A percentile compares a stretch with the other conserved stretches of the same genome.
Conservation (phyloP, 202 grass and related monocot genomes). For the Saccharum hybrid region DNA sequence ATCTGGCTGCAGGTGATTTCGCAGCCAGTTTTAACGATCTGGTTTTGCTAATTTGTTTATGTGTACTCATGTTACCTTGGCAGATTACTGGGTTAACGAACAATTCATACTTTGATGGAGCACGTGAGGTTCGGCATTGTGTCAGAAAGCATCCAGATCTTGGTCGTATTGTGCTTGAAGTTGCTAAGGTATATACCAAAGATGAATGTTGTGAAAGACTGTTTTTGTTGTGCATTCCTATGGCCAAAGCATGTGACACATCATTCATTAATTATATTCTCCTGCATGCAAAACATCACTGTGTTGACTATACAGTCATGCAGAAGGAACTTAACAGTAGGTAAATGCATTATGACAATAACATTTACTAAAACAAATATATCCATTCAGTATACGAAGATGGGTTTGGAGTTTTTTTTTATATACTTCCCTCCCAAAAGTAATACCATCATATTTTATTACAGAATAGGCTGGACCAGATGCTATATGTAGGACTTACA, state of each 20-base stretch:
- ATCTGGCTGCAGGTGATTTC: conserved; percentile 22
- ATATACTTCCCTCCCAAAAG: conserved; percentile 13
- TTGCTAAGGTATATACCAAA: conserved; percentile 75
- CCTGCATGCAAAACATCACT: conserved; percentile 15
- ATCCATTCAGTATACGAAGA: conserved; percentile 4
- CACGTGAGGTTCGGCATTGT: conserved; percentile 81
- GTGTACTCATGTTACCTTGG: conserved; percentile 18
- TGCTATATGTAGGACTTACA: conserved; percentile 90
- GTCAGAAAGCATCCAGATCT: conserved; percentile 76
- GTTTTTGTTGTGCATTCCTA: conserved; percentile 21
- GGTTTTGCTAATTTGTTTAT: conserved; percentile 22
- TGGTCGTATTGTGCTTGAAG: conserved; percentile 77
- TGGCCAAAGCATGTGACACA: conserved; percentile 5
- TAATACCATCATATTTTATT: conserved; percentile 30
- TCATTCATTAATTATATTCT: not conserved
- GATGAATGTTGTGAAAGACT: conserved; percentile 11
- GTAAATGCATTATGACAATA: not conserved
- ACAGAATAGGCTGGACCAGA: conserved; percentile 85
- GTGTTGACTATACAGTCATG: not conserved
- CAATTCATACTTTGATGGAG: conserved; percentile 77
- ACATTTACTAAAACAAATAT: conserved; percentile 23
- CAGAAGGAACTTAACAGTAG: not conserved
- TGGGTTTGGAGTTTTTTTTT: conserved; percentile 8
- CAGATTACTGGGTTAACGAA: conserved; percentile 94
- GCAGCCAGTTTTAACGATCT: conserved; percentile 17